These are phyloP conservation scores for Panaeolus cyanescens DNA, from an alignment of 768 basidiomycete genomes.

Conservation along the genomic window DNA sequence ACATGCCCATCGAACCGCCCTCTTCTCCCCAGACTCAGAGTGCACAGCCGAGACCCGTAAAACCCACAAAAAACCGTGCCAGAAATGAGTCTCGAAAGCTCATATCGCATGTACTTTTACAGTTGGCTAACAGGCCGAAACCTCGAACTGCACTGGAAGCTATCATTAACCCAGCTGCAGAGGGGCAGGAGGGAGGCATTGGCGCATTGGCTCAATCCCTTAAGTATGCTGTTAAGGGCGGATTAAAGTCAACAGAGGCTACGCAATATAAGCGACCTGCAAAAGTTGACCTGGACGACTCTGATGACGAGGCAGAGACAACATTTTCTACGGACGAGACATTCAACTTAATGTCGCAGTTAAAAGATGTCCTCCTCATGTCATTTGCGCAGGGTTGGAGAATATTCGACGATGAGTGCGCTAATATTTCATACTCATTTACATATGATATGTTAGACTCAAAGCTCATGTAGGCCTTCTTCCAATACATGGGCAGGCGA, in stretches of 20 bases:
- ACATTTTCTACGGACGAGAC: slow-evolving; percentile 67
- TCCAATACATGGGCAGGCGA: slow-evolving; percentile 18
- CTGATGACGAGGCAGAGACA: slow-evolving; percentile 46
- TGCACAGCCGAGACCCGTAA: slow-evolving; percentile 10
- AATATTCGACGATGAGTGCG: slow-evolving; percentile 53
- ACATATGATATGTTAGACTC: background rate
- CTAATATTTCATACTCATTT: background rate
- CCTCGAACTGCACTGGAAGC: slow-evolving; percentile 55
- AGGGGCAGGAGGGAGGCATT: slow-evolving; percentile 32
- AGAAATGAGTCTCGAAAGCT: slow-evolving; percentile 70
- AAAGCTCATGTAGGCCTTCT: slow-evolving; percentile 13
- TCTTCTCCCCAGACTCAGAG: background rate
- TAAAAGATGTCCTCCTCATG: slow-evolving; percentile 60
- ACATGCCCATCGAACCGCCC: slow-evolving; percentile 4
- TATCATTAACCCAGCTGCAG: slow-evolving; percentile 28
- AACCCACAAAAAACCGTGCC: slow-evolving; percentile 38
- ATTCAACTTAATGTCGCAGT: slow-evolving; percentile 61
- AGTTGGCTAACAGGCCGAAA: slow-evolving; percentile 57
- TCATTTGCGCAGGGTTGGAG: slow-evolving; percentile 60
- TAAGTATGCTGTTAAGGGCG: slow-evolving; percentile 43
- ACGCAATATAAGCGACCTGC: slow-evolving; percentile 15
- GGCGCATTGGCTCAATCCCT: slow-evolving; percentile 46
- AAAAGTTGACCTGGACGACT: slow-evolving; percentile 39
- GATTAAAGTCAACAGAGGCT: slow-evolving; percentile 21
- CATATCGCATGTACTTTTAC: slow-evolving; percentile 61